Conservation (phyloP, 176 grass and related monocot species). For the Dendrocalamus sinicus region DNA sequence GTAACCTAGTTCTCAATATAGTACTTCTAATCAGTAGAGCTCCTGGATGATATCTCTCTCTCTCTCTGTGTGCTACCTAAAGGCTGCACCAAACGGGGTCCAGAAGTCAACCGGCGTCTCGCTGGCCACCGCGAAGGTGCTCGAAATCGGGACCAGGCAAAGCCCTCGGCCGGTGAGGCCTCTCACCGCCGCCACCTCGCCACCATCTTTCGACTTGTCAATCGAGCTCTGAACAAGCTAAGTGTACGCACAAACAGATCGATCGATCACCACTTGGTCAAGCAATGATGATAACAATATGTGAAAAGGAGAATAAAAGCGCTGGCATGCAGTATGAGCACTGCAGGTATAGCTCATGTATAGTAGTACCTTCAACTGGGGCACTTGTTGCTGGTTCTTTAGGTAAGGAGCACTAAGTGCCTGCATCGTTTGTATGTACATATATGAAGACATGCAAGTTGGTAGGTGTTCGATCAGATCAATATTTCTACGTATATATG, state of each 20-base stretch:
- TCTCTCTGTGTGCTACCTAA: slow-evolving; percentile 47
- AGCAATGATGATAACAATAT: not conserved
- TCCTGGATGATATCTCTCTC: not conserved
- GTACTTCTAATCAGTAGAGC: not conserved
- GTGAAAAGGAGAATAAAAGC: not conserved
- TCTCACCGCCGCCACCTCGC: slow-evolving; percentile 41
- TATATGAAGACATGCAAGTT: not conserved
- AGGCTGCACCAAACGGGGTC: slow-evolving; percentile 67
- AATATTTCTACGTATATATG: slow-evolving; percentile 21
- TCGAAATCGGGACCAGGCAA: slow-evolving; percentile 84
- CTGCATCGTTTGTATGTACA: slow-evolving; percentile 36
- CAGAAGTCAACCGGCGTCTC: slow-evolving; percentile 80
- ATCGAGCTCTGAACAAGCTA: not conserved
- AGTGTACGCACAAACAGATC: not conserved
- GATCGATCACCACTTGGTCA: not conserved
- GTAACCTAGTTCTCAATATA: not conserved
- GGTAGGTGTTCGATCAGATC: slow-evolving; percentile 1
- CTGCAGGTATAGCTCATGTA: not conserved
- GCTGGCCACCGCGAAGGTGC: slow-evolving; percentile 76
- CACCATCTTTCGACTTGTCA: slow-evolving; percentile 33
- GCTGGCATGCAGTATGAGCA: not conserved
- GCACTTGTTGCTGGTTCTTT: slow-evolving; percentile 72
- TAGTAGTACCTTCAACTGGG: slow-evolving; percentile 58
- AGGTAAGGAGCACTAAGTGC: slow-evolving; percentile 81
- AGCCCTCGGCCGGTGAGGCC: slow-evolving; percentile 71